Evolutionary conservation across 1,284 basidiomycete genomes (phyloP).

Genomic region (Austroboletus olivaceoglutinosus): DNA sequence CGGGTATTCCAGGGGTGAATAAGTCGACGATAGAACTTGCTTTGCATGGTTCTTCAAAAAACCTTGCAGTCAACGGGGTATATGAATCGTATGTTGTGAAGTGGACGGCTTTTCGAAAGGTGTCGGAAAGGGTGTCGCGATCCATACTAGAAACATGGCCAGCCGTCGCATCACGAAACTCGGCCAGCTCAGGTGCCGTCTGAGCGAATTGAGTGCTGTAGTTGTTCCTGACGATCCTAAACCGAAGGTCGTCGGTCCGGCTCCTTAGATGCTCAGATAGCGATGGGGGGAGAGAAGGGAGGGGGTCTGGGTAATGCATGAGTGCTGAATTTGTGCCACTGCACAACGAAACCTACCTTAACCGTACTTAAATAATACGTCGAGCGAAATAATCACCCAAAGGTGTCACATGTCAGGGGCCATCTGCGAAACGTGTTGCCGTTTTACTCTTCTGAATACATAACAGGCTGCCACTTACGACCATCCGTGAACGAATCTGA

Average conservation of each 20-base stretch:
- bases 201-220: background rate
- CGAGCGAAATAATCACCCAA: too few relatives aligned
- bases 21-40: background rate
- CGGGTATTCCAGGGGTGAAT: background rate
- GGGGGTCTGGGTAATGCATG: background rate
- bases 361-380: too few relatives aligned
- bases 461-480: too few relatives aligned
- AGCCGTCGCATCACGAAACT: background rate
- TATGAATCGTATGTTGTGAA: slow-evolving; percentile 14
- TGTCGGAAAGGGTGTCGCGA: background rate
- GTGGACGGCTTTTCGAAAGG: background rate
- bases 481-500: too few relatives aligned
- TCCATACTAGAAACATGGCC: background rate
- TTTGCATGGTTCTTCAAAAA: slow-evolving; percentile 10
- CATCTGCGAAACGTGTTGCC: too few relatives aligned
- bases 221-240: slow-evolving; percentile 4
- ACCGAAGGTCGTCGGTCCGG: background rate
- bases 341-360: too few relatives aligned
- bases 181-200: slow-evolving; percentile 2
- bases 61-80: slow-evolving; percentile 3
- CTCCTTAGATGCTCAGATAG: background rate
- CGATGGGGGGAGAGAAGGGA: background rate
- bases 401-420: too few relatives aligned
- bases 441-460: too few relatives aligned
- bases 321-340: too few relatives aligned